Evolutionary conservation across 306 rosid species (phyloP).

Genomic region (Casuarina glauca): DNA sequence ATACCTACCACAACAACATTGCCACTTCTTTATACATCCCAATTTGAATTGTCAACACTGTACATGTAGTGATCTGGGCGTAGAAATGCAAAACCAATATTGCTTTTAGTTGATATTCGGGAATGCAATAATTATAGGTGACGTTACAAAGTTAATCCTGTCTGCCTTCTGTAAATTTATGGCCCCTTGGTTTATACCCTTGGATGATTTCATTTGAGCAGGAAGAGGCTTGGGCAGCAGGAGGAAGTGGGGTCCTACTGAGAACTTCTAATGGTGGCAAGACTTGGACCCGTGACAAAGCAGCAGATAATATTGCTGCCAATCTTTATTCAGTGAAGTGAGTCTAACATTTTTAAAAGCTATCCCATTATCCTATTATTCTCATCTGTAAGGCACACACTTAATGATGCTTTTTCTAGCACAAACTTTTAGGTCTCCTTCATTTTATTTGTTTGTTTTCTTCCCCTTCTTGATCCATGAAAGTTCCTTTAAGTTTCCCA

Average conservation of each 20-base stretch:
- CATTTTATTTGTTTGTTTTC: background rate
- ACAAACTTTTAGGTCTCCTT: constrained; percentile 5
- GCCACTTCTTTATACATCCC: too few species aligned
- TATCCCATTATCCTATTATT: background rate
- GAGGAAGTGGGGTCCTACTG: constrained; percentile 92
- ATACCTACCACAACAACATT: too few species aligned
- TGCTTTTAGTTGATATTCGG: background rate
- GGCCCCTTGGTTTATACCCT: background rate
- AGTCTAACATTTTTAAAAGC: constrained; percentile 37
- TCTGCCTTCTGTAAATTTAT: background rate
- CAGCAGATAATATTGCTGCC: constrained; percentile 96
- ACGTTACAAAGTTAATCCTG: background rate
- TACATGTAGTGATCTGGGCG: too few species aligned
- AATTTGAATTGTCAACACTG: too few species aligned
- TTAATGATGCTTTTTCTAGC: constrained; percentile 9
- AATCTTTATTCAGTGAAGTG: constrained; percentile 94
- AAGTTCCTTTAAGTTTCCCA: background rate
- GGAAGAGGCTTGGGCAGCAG: constrained; percentile 99
- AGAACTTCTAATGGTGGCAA: constrained; percentile 91
- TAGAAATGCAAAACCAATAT: too few species aligned
- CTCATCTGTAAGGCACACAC: constrained; percentile 3
- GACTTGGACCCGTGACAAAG: constrained; percentile 95
- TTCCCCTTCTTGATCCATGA: constrained; percentile 8
- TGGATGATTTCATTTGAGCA: constrained; percentile 16
- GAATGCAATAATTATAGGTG: background rate